Base-by-base conservation (phyloP, 257 asterid genomes). In the Solanum paucissectum region DNA sequence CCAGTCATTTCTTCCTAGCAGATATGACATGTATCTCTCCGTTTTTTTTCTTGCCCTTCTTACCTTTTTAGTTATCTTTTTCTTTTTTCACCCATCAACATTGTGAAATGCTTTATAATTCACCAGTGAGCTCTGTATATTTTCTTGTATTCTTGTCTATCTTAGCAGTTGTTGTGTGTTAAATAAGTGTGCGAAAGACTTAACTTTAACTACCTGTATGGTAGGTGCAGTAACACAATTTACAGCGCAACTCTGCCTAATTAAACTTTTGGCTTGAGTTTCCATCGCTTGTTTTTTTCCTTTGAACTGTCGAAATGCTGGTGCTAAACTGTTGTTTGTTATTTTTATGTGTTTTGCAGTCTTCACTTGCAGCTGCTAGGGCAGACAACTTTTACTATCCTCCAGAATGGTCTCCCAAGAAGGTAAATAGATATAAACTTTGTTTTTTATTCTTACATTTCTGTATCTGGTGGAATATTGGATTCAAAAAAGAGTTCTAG, bases 391-490 rank as follows among this genome's bases (percentile, higher is more conserved):
- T 97, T 84, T 97, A 96, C 93, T 97, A 92, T 89, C 99, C 99
- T 58, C 99, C 99, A 69, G 98, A 96, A 97, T 97, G 99, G 98
- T 96, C 94, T 18, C 98, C 99, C 72, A 97, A 96, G 93, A 94
- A 95, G 98, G 99, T 95, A 90, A 73, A 74, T 82, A 29, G 34
- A 21, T 55, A n/a, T 74, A 2, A 4, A 46, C 73, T 5, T 42
- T 5, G 29, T 20, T 60, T 66, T 34, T 14, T 11, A 42, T 66
- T 32, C 36, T 3, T 27, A 6, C 27, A 36, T 37, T 73, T 74
- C 37, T 86, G 73, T 49, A 33, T 72, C 49, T 12, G 29, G 32
- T 86, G 83, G 69, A 71, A 3, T 38, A 60, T 49, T 52, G 58
- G 69, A 46, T 49, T 71, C 14, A 55, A 8, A 33, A 18, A 16